Conservation (phyloP, 257 asterid genomes). For the Orobanche coerulescens region DNA sequence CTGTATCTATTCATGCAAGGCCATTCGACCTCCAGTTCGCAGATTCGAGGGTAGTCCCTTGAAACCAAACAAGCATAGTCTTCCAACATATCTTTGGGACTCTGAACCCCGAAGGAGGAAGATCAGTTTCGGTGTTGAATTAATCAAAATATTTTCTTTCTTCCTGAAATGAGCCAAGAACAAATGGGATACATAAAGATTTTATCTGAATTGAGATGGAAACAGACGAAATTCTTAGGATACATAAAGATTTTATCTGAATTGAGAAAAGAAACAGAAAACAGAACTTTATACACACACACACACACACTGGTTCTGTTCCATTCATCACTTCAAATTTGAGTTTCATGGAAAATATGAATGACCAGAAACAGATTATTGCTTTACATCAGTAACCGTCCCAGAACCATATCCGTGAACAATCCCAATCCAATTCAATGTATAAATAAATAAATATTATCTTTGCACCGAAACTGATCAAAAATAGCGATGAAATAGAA, state of each 20-base stretch:
- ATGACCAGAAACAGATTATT: not conserved
- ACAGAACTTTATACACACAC: not conserved
- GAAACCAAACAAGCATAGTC: conserved; percentile 65
- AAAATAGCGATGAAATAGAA: conserved; percentile 14
- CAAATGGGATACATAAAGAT: too few relatives aligned
- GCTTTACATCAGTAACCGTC: conserved; percentile 10
- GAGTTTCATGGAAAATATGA: conserved; percentile 12
- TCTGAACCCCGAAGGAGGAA: conserved; percentile 30
- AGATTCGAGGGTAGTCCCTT: conserved; percentile 44
- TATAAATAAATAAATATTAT: conserved; percentile 6
- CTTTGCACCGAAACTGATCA: conserved; percentile 23
- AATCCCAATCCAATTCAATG: conserved; percentile 14
- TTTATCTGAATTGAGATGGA: too few relatives aligned
- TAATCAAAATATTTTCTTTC: too few relatives aligned
- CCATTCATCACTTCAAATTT: conserved; percentile 17
- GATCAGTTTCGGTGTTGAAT: too few relatives aligned
- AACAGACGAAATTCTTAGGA: not conserved
- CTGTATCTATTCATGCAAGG: conserved; percentile 41
- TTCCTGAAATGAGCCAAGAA: not conserved
- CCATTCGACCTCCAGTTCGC: conserved; percentile 61
- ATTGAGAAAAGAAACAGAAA: conserved; percentile 8
- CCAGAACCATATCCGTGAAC: conserved; percentile 17
- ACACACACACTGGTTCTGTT: too few relatives aligned
- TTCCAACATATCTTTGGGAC: conserved; percentile 63
- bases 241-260: not conserved